A percentile compares a stretch with the other conserved stretches of the same genome.
phyloP scores from a whole-genome alignment of 345 rosid genomes.

The Brassica cretica region DNA sequence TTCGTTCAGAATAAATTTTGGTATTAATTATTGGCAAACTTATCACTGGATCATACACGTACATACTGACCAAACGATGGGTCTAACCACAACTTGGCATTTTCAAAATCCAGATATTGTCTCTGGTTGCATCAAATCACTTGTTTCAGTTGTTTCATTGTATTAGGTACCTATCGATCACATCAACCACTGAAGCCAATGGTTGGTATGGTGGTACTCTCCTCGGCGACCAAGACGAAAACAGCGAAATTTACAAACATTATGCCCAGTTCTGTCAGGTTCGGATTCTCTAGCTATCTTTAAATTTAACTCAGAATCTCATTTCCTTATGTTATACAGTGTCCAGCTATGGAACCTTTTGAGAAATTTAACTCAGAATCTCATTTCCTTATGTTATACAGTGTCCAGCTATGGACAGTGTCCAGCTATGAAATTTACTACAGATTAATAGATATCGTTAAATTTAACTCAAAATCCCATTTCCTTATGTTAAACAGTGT shows the following conservation, averaged over 20 bases:
- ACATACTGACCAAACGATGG: neutral
- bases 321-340: conserved; percentile 47
- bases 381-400: conserved; percentile 32
- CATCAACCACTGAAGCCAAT: conserved; percentile 64
- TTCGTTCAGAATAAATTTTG: neutral
- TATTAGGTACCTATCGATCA: conserved; percentile 65
- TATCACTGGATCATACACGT: neutral
- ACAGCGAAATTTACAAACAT: conserved; percentile 77
- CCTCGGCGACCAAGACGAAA: conserved; percentile 88
- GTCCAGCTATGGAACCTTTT: conserved; percentile 77
- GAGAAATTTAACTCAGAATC: conserved; percentile 27
- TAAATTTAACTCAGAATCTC: neutral
- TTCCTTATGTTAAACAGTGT: conserved; percentile 50
- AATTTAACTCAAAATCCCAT: conserved; percentile 1
- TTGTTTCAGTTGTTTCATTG: conserved; percentile 14
- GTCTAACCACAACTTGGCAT: neutral
- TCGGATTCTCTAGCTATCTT: conserved; percentile 21
- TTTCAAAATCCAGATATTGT: neutral
- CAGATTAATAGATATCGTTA: neutral
- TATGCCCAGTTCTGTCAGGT: conserved; percentile 94
- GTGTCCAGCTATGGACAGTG: conserved; percentile 66
- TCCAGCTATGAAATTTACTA: conserved; percentile 55
- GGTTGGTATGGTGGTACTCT: conserved; percentile 95
- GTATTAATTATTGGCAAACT: neutral
- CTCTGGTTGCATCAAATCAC: conserved; percentile 20